A percentile compares a stretch with the other conserved stretches of the same genome.
Evolutionary conservation across 345 rosid genomes (phyloP).

Genomic region (Murraya paniculata): DNA sequence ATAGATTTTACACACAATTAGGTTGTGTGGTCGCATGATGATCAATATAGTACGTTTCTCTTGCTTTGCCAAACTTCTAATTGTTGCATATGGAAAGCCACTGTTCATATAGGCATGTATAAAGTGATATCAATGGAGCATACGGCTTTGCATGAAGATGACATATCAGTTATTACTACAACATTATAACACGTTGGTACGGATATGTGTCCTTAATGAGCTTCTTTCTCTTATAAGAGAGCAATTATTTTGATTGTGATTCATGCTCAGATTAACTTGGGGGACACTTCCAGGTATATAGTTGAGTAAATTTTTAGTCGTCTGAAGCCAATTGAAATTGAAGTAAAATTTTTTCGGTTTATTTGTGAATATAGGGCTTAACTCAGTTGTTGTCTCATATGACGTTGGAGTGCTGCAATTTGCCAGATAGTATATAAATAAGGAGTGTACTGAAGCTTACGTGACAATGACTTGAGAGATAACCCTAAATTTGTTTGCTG

Average conservation of each 20-base stretch:
- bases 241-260: neutral
- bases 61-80: neutral
- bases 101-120: neutral
- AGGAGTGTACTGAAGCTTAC: constrained; percentile 29
- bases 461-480: constrained; percentile 39
- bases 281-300: neutral
- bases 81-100: neutral
- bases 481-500: constrained; percentile 20
- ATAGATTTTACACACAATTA: neutral
- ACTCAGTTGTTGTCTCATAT: constrained; percentile 33
- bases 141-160: constrained; percentile 1
- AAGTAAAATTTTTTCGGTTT: neutral
- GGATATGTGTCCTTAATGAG: neutral
- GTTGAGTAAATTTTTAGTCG: neutral
- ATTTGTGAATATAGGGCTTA: constrained; percentile 9
- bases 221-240: neutral
- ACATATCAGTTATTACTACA: neutral
- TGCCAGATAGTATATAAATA: constrained; percentile 25
- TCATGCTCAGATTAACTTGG: neutral
- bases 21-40: neutral
- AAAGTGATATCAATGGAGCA: neutral
- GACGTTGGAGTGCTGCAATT: neutral
- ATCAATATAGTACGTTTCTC: neutral
- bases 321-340: neutral
- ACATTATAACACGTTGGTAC: neutral